Percentiles rank a stretch among this genome's conserved stretches.
These are phyloP conservation scores for Umbelopsis sp. DNA, from an alignment of 371 early-diverging fungal species.

Conservation along the genomic window DNA sequence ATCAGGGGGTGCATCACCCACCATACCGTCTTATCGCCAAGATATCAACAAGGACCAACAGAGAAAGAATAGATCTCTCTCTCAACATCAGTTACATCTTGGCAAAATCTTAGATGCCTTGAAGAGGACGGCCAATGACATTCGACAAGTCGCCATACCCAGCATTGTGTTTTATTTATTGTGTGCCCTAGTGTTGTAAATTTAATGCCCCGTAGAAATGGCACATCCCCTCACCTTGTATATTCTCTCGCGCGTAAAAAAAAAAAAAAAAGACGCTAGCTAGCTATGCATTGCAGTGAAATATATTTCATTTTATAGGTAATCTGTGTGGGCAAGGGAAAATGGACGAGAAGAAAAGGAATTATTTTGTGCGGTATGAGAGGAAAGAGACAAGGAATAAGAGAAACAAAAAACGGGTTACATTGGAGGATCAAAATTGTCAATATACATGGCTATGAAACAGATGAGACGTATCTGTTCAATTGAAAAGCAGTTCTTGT, in stretches of 20 bases:
- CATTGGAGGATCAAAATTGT: neutral
- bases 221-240: neutral
- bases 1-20: neutral
- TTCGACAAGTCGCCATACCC: slow-evolving; percentile 24
- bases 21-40: slow-evolving; percentile 11
- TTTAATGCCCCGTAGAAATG: neutral
- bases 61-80: neutral
- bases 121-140: slow-evolving; percentile 22
- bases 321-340: neutral
- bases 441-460: slow-evolving; percentile 9
- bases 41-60: neutral
- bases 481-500: neutral
- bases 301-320: neutral
- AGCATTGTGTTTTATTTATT: slow-evolving; percentile 29
- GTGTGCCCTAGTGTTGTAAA: slow-evolving; percentile 30
- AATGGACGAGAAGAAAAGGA: neutral
- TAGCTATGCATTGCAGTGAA: neutral
- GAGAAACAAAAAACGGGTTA: no score
- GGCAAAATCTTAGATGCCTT: neutral
- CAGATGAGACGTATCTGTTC: neutral
- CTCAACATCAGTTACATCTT: neutral
- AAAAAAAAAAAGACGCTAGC: neutral
- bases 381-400: neutral
- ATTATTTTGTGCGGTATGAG: slow-evolving; percentile 1
- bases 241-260: neutral